phyloP scores from a whole-genome alignment of 1,139 yeast species.

The Zygoascus sp. region DNA sequence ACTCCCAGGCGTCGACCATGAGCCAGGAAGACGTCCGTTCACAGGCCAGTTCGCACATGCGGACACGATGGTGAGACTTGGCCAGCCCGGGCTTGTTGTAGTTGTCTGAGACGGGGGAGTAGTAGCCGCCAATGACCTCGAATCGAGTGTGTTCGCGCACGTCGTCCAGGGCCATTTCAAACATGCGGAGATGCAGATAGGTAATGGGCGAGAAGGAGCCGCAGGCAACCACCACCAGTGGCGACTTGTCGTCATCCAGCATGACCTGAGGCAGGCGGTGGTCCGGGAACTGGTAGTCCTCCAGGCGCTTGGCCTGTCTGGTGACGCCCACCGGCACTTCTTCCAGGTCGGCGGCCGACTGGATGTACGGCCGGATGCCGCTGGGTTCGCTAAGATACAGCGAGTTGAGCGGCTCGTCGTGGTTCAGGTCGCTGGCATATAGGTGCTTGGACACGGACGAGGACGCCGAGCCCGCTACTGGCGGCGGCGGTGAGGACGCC shows the following conservation, averaged over 20 bases:
- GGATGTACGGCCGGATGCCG: conserved; percentile 34
- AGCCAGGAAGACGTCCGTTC: conserved; percentile 96
- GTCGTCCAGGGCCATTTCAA: conserved; percentile 97
- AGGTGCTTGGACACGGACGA: not conserved
- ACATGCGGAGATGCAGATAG: conserved; percentile 90
- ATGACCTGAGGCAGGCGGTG: conserved; percentile 74
- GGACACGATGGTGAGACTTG: conserved; percentile 78
- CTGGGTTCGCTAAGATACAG: conserved; percentile 29
- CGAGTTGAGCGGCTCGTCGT: conserved; percentile 2
- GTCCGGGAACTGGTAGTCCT: conserved; percentile 72
- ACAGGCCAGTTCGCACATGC: conserved; percentile 98
- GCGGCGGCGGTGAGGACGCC: not conserved
- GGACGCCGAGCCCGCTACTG: not conserved
- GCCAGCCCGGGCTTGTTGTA: conserved; percentile 94
- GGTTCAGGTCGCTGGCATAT: not conserved
- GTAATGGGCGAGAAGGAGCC: conserved; percentile 97
- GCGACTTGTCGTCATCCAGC: conserved; percentile 73
- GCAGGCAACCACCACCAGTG: conserved; percentile 92
- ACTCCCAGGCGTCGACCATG: conserved; percentile 99
- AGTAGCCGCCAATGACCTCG: conserved; percentile 95
- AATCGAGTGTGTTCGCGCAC: conserved; percentile 86
- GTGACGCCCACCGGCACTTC: conserved; percentile 94
- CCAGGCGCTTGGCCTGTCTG: conserved; percentile 71
- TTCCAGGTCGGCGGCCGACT: conserved; percentile 89
- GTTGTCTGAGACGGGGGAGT: conserved; percentile 94